Conservation (phyloP, 75 land plant genomes). For the Selaginella tamariscina region DNA sequence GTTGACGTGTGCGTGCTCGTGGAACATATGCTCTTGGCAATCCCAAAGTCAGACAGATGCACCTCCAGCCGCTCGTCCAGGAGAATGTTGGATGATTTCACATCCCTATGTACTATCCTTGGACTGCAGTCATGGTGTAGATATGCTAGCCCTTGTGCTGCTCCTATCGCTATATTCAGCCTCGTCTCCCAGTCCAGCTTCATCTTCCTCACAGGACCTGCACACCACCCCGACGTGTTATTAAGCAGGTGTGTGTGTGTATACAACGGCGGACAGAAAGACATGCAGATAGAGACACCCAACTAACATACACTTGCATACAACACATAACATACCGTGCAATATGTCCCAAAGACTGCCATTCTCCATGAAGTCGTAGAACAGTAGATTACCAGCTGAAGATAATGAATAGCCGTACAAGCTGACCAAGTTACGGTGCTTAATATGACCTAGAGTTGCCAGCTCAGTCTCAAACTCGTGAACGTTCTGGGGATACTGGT, state of each 20-base stretch:
- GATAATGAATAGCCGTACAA: not conserved
- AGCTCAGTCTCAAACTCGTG: slow-evolving; percentile 8
- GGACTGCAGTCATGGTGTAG: slow-evolving; percentile 81
- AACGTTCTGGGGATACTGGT: slow-evolving; percentile 8
- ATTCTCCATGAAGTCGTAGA: slow-evolving; percentile 9
- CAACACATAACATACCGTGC: slow-evolving; percentile 7
- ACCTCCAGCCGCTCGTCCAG: not conserved
- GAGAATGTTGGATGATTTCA: slow-evolving; percentile 41
- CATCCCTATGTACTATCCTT: slow-evolving; percentile 68
- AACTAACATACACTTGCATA: no score
- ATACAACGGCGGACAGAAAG: no score
- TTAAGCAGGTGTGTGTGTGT: no score
- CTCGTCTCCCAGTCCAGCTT: slow-evolving; percentile 18
- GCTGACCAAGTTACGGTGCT: slow-evolving; percentile 7
- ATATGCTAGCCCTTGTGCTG: slow-evolving; percentile 49
- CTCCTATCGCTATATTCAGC: slow-evolving; percentile 31
- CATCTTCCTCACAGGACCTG: not conserved
- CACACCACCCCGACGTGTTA: not conserved
- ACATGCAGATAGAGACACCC: no score
- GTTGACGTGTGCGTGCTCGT: slow-evolving; percentile 5
- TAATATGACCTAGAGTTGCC: not conserved
- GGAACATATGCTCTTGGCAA: slow-evolving; percentile 13
- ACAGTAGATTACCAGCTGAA: not conserved
- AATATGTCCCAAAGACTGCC: slow-evolving; percentile 1
- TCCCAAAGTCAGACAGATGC: slow-evolving; percentile 10